Evolutionary conservation across 768 basidiomycete species (phyloP).

Genomic region (Myochromella boudieri): DNA sequence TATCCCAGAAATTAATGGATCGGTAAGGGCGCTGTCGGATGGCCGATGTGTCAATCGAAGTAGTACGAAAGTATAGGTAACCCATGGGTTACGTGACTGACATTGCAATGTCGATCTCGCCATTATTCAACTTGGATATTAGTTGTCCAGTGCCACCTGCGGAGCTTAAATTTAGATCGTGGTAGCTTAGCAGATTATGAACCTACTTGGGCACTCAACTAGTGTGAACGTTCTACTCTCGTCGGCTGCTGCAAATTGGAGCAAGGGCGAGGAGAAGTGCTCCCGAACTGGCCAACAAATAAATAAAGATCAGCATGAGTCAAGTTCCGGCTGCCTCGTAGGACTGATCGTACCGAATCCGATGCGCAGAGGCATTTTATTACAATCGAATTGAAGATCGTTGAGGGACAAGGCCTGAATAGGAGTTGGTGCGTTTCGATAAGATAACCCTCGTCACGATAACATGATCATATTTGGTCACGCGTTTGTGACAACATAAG

Average conservation of each 20-base stretch:
- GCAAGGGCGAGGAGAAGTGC: conserved; percentile 90
- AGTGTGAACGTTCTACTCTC: conserved; percentile 73
- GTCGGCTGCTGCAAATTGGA: conserved; percentile 79
- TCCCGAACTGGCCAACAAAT: conserved; percentile 56
- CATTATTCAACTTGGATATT: conserved; percentile 69
- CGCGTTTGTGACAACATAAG: conserved; percentile 14
- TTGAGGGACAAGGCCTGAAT: neutral
- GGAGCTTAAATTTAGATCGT: conserved; percentile 7
- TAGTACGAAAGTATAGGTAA: neutral
- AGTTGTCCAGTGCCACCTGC: conserved; percentile 85
- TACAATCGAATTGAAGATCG: neutral
- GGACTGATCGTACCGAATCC: conserved; percentile 42
- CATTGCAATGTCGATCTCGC: conserved; percentile 86
- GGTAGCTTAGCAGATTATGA: conserved; percentile 2
- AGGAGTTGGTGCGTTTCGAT: neutral
- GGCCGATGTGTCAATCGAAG: neutral
- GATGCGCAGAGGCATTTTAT: conserved; percentile 37
- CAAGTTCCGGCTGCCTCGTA: neutral
- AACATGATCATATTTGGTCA: conserved; percentile 1
- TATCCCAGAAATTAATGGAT: conserved; percentile 88
- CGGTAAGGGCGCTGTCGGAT: conserved; percentile 74
- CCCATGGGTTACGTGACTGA: too few relatives aligned
- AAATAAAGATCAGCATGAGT: neutral
- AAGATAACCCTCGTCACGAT: conserved; percentile 10
- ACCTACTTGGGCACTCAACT: conserved; percentile 85